These are phyloP conservation scores for Lindgomyces ingoldianus DNA, from an alignment of 495 filamentous ascomycete species.

Conservation along the genomic window DNA sequence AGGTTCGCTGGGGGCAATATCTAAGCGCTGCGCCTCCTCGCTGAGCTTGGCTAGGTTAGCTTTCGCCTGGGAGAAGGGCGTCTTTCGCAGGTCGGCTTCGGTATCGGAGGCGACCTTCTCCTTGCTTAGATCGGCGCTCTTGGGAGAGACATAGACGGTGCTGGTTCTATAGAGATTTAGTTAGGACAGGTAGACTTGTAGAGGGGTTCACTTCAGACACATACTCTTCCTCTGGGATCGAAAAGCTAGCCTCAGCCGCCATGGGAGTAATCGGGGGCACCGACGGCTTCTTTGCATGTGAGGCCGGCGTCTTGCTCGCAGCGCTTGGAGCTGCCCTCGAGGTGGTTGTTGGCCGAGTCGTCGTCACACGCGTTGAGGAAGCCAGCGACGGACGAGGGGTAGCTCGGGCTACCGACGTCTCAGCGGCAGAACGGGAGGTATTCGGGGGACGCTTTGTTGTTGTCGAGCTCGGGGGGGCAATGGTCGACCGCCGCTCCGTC, in stretches of 20 bases:
- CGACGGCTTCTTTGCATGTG: conserved; percentile 32
- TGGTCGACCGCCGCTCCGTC: conserved; percentile 28
- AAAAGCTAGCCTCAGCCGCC: neutral
- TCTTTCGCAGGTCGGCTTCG: conserved; percentile 25
- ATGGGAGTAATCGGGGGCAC: conserved; percentile 12
- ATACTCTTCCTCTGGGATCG: conserved; percentile 29
- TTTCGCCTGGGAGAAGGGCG: conserved; percentile 13
- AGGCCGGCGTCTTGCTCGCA: neutral
- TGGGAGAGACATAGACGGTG: conserved; percentile 13
- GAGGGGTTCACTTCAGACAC: neutral
- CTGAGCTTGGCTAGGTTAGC: conserved; percentile 19
- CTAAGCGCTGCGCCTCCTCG: conserved; percentile 14
- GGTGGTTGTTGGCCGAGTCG: conserved; percentile 29
- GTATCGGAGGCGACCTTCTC: conserved; percentile 32
- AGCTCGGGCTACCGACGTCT: conserved; percentile 11
- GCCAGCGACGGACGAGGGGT: conserved; percentile 26
- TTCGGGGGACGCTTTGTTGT: conserved; percentile 25
- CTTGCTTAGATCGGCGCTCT: neutral
- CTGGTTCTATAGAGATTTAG: conserved; percentile 20
- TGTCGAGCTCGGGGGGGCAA: conserved; percentile 13
- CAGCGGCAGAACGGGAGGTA: conserved; percentile 20
- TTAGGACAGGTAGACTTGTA: neutral
- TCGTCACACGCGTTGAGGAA: conserved; percentile 13
- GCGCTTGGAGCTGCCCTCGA: conserved; percentile 18
- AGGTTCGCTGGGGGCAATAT: conserved; percentile 27